A percentile compares a stretch with the other conserved stretches of the same genome.
phyloP scores from a whole-genome alignment of 2,329 filamentous ascomycete genomes.

The Aspergillus novoparasiticus region DNA sequence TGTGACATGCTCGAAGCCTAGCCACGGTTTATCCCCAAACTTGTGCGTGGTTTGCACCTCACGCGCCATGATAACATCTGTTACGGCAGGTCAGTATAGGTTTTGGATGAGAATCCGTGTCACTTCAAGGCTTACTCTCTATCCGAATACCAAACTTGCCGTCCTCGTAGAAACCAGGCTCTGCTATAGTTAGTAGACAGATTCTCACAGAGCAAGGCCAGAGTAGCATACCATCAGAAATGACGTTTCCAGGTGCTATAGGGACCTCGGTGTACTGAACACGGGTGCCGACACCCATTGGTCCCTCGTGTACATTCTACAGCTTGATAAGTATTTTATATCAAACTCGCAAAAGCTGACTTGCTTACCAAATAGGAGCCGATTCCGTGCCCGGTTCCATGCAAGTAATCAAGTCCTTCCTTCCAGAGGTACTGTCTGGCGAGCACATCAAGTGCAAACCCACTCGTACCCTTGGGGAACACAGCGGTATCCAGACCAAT shows the following conservation, averaged over 20 bases:
- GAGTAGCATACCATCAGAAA: slow-evolving; percentile 67
- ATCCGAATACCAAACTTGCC: slow-evolving; percentile 93
- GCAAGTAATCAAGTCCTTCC: slow-evolving; percentile 89
- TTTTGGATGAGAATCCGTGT: neutral
- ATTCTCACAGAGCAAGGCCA: neutral
- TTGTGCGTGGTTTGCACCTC: slow-evolving; percentile 84
- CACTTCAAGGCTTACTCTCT: slow-evolving; percentile 61
- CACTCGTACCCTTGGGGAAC: slow-evolving; percentile 93
- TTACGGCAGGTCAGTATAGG: slow-evolving; percentile 8
- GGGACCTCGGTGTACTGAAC: slow-evolving; percentile 90
- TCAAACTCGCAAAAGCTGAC: neutral
- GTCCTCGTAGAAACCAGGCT: slow-evolving; percentile 97
- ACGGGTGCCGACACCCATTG: slow-evolving; percentile 91
- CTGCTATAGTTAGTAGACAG: slow-evolving; percentile 40
- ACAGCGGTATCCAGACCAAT: slow-evolving; percentile 83
- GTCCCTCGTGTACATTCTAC: slow-evolving; percentile 90
- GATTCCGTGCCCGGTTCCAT: slow-evolving; percentile 94
- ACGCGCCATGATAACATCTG: slow-evolving; percentile 81
- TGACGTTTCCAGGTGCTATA: slow-evolving; percentile 86
- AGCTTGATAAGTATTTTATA: slow-evolving; percentile 20
- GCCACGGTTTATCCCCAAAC: slow-evolving; percentile 91
- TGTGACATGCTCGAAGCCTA: slow-evolving; percentile 95
- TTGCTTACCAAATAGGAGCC: slow-evolving; percentile 72
- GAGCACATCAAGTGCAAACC: slow-evolving; percentile 84
- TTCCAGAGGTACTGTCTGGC: slow-evolving; percentile 93